Evolutionary conservation across 139 green algal genomes (phyloP), one percentile per base, ranked within the genome.

Genomic region (Chlorella sorokiniana): DNA sequence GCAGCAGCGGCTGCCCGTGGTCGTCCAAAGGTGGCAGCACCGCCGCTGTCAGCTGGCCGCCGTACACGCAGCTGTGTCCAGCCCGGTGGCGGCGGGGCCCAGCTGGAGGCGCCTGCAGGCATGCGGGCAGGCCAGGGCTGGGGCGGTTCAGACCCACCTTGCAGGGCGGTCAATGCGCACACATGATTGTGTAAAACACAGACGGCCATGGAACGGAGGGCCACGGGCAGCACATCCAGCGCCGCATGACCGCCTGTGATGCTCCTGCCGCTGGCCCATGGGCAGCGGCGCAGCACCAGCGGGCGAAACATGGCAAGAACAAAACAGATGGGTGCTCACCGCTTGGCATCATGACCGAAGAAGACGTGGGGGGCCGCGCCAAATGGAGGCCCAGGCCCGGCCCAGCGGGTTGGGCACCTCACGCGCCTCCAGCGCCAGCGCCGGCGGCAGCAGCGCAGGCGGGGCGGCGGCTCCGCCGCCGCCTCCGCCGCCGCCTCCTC

Each of bases 21-120:
- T 81, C 51, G 40, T 79, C 59, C 38, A 85, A 48, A 1, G 80
- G 62, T 25, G 80, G 80, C 33, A 96, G 65, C 44, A 96, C 86
- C 3, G 69, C 69, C 1, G 91, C 93, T 9, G 92, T 95, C 7
- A 96, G 86, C 78, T 86, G 48, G 1, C 83, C 79, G n/a, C 93
- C 93, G 65, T 96, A 95, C 61, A 94, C 88, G 56, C 91, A 96
- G 20, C 90, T 10, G 91, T 95, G 83, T 96, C 93, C 31, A 96
- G 81, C 0, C 23, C 37, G 1, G 65, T 72, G 65, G 22, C 22
- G 22, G 37, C 65, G 20, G 31, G 65, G 38, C 37, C 18, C 22
- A 31, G 37, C 37, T 33, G 23, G 18, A 40, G 65, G 20, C 65
- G 18, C 37, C 65, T 33, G 22, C n/a, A 11, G 4, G 6, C 22